Conservation (phyloP, 805 yeast genomes). For the Yamadazyma akitaensis region DNA sequence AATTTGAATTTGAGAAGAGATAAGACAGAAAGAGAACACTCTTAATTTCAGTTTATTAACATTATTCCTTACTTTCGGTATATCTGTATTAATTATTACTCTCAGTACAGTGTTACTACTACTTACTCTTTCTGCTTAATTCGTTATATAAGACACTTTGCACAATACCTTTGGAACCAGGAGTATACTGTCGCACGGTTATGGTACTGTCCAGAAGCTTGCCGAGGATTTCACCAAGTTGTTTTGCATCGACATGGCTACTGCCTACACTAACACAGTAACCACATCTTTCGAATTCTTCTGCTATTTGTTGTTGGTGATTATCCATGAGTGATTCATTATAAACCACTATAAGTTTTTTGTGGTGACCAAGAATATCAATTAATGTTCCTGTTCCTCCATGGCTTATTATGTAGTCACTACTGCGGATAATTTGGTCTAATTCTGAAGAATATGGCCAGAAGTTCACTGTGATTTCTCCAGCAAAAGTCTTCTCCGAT, state of each 20-base stretch:
- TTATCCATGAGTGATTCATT: constrained; percentile 79
- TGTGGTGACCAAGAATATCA: constrained; percentile 60
- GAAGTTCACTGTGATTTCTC: constrained; percentile 9
- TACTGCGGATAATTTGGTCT: constrained; percentile 33
- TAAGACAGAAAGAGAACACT: neutral
- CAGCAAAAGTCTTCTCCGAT: neutral
- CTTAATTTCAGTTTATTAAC: too few relatives aligned
- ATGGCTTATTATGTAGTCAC: constrained; percentile 75
- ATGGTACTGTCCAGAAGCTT: neutral
- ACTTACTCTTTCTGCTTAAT: neutral
- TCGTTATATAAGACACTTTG: neutral
- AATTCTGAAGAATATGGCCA: constrained; percentile 30
- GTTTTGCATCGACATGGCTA: neutral
- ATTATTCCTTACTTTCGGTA: too few relatives aligned
- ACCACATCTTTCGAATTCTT: constrained; percentile 12
- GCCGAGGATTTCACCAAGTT: neutral
- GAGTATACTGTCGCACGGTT: neutral
- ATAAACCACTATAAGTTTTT: constrained; percentile 64
- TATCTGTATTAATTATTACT: too few relatives aligned
- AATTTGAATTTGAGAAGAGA: too few relatives aligned
- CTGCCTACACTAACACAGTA: constrained; percentile 11
- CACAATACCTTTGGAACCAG: neutral
- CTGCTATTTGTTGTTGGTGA: constrained; percentile 78
- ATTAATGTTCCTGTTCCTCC: constrained; percentile 91
- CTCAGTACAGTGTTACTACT: too few relatives aligned